Conservation (phyloP, 352 stramenopile genomes). For the Thalassiosira allenii region DNA sequence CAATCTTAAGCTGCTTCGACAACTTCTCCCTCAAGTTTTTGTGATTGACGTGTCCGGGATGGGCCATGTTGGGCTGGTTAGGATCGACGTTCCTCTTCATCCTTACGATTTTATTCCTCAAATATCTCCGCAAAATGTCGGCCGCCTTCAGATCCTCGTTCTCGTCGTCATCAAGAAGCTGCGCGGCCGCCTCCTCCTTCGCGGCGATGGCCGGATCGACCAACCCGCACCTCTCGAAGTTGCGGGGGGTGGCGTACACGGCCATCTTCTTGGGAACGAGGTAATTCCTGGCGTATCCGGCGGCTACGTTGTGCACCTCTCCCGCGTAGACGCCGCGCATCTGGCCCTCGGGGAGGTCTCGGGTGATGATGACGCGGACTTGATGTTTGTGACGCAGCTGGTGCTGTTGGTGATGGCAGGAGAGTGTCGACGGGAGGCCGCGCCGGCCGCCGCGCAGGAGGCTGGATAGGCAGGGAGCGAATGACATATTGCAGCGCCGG, state of each 20-base stretch:
- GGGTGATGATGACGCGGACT: slow-evolving; percentile 81
- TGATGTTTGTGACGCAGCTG: slow-evolving; percentile 59
- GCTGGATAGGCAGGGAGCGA: slow-evolving; percentile 18
- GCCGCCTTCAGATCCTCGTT: slow-evolving; percentile 73
- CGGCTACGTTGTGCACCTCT: slow-evolving; percentile 92
- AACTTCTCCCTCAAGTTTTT: slow-evolving; percentile 76
- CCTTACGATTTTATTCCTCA: slow-evolving; percentile 79
- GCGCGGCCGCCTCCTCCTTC: slow-evolving; percentile 50
- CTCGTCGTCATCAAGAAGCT: slow-evolving; percentile 48
- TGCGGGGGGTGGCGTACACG: slow-evolving; percentile 92
- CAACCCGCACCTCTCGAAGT: slow-evolving; percentile 86
- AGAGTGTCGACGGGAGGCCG: background rate
- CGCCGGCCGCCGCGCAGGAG: slow-evolving; percentile 8
- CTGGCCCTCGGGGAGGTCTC: slow-evolving; percentile 77
- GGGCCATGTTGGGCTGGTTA: slow-evolving; percentile 49
- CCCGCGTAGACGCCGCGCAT: slow-evolving; percentile 86
- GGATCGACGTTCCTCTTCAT: slow-evolving; percentile 72
- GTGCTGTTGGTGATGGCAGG: slow-evolving; percentile 15
- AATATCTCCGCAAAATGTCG: slow-evolving; percentile 78
- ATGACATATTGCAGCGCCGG: slow-evolving; percentile 30
- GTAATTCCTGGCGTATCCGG: slow-evolving; percentile 93
- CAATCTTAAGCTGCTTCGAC: slow-evolving; percentile 83
- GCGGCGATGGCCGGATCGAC: slow-evolving; percentile 70
- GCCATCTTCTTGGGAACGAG: slow-evolving; percentile 93
- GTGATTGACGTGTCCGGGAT: slow-evolving; percentile 70